Evolutionary conservation across 2,329 filamentous ascomycete genomes (phyloP), one percentile per base, ranked within the genome.

Genomic region (Penicillium digitatum): DNA sequence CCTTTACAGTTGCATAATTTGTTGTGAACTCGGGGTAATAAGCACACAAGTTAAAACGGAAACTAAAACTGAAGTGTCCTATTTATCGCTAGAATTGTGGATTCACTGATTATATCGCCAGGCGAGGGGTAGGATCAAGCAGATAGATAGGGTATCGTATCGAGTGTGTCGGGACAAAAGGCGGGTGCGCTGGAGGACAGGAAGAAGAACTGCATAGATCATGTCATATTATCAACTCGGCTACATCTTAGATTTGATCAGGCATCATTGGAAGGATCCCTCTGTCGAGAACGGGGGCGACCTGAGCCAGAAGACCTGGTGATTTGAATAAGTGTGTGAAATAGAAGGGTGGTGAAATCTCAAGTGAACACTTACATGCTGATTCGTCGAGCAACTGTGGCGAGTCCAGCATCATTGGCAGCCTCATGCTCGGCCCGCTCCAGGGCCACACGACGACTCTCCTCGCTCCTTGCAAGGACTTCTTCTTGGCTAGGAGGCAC

Each of bases 401-500:
- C 89, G 68, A 99, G 76, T 67, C 89, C 89, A 70, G 86, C 85
- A 69, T 97, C 94, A 70, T 96, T 95, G 63, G 96, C 92, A 20
- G 94, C 94, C 63, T 96, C 92, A 57, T 87, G 83, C 39, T 85
- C 86, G 3, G 94, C 94, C 71, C 91, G 86, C 77, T 95, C 88
- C 62, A 99, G 78, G 14, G 94, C 94, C 69, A 88, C 85, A 62
- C 87, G 84, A 70, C 89, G 83, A 66, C 91, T 90, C 68, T 90
- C 87, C 69, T 91, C 88, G 59, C 87, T 89, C 72, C 88, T 89
- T 74, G 87, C 87, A 61, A 86, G 82, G 20, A 97, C 92, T 75
- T 99, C 94, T 46, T 97, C 93, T 59, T 94, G 89, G 61, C 85
- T 94, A 0, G 94, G 94, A 47, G 94, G 94, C 61, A 99, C 80